Evolutionary conservation across 2,329 filamentous ascomycete genomes (phyloP).

Genomic region (Talaromyces islandicus): DNA sequence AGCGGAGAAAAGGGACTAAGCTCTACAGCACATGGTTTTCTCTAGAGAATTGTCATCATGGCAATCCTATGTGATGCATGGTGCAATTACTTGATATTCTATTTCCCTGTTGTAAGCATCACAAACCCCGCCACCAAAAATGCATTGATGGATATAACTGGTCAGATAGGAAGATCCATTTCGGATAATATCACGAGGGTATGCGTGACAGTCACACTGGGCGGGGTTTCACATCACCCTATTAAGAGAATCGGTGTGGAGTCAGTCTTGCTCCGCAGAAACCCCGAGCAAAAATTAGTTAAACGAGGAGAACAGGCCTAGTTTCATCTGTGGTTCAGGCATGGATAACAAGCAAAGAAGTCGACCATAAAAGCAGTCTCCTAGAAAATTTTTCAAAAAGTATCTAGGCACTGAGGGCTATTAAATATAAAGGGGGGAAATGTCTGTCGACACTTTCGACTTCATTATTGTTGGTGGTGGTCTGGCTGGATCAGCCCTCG

Average conservation of each 20-base stretch:
- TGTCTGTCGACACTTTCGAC: not conserved
- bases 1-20: no score
- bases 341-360: no score
- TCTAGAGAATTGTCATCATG: not conserved
- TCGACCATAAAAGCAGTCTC: no score
- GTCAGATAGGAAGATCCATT: no score
- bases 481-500: not conserved
- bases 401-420: no score
- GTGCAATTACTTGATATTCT: not conserved
- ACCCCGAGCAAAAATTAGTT: no score
- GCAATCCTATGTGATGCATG: not conserved
- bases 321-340: no score
- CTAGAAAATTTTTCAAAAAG: no score
- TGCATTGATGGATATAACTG: no score
- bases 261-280: not conserved
- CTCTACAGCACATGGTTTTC: not conserved
- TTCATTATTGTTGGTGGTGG: slow-evolving; percentile 4
- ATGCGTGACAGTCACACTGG: not conserved
- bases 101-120: not conserved
- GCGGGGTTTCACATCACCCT: not conserved
- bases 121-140: not conserved
- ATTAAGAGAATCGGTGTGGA: not conserved
- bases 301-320: no score
- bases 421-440: not conserved
- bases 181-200: no score